These are phyloP conservation scores for Hypoxylon fuscum DNA, from an alignment of 495 filamentous ascomycete species.

Conservation along the genomic window DNA sequence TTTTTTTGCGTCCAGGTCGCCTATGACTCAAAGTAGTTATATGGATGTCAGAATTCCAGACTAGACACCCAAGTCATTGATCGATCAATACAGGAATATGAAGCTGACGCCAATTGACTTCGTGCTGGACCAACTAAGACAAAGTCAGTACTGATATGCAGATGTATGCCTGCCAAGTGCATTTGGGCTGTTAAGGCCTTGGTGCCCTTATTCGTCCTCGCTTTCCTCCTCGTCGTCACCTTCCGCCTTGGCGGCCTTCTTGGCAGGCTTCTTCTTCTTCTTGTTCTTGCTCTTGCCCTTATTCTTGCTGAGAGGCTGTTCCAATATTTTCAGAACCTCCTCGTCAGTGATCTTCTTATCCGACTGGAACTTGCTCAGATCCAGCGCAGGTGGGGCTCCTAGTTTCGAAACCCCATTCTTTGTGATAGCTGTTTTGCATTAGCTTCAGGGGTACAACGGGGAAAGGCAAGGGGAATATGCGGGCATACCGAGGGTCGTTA, in stretches of 20 bases:
- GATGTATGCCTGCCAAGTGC: conserved; percentile 1
- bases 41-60: conserved; percentile 11
- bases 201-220: conserved; percentile 49
- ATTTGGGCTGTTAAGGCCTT: conserved; percentile 1
- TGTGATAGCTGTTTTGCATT: conserved; percentile 77
- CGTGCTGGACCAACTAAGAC: conserved; percentile 3
- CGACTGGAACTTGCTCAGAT: conserved; percentile 82
- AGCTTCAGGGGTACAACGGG: conserved; percentile 12
- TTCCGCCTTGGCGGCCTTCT: conserved; percentile 66
- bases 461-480: conserved; percentile 9
- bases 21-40: conserved; percentile 4
- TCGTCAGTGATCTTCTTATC: conserved; percentile 98
- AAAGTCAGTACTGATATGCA: conserved; percentile 13
- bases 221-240: conserved; percentile 45
- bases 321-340: conserved; percentile 91
- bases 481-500: conserved; percentile 90
- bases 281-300: conserved; percentile 88
- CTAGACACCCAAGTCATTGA: conserved; percentile 17
- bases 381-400: conserved; percentile 73
- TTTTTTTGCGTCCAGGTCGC: conserved; percentile 6
- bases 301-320: conserved; percentile 80
- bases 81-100: conserved; percentile 6
- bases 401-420: conserved; percentile 95
- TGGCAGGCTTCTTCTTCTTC: conserved; percentile 79
- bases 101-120: not conserved